phyloP scores from a whole-genome alignment of 495 filamentous ascomycete genomes.

The Penicillium simplicissimum region DNA sequence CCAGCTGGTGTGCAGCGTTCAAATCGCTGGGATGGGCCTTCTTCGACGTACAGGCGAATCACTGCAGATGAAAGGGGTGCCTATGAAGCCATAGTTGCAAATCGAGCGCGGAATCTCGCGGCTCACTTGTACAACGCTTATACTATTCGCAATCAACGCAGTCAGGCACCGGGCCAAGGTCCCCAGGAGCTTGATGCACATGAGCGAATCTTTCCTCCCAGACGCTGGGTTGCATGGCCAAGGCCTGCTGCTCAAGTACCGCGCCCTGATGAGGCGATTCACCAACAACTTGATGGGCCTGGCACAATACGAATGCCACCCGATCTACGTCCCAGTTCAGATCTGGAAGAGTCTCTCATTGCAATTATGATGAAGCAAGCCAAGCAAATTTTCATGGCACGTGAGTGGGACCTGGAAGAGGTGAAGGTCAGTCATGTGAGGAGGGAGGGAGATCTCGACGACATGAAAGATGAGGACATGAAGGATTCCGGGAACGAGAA shows the following conservation, averaged over 20 bases:
- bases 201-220: slow-evolving; percentile 39
- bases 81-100: slow-evolving; percentile 56
- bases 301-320: slow-evolving; percentile 48
- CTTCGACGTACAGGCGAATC: slow-evolving; percentile 59
- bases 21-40: slow-evolving; percentile 54
- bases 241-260: slow-evolving; percentile 60
- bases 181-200: slow-evolving; percentile 22
- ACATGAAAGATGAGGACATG: slow-evolving; percentile 9
- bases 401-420: slow-evolving; percentile 33
- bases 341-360: slow-evolving; percentile 66
- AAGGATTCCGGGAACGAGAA: slow-evolving; percentile 16
- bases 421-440: background rate
- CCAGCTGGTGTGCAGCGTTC: slow-evolving; percentile 39
- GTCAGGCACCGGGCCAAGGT: slow-evolving; percentile 31
- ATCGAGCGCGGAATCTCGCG: slow-evolving; percentile 61
- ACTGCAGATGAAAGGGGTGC: slow-evolving; percentile 61
- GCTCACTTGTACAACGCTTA: slow-evolving; percentile 77
- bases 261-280: slow-evolving; percentile 48
- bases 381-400: slow-evolving; percentile 57
- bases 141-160: slow-evolving; percentile 53
- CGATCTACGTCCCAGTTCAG: slow-evolving; percentile 51
- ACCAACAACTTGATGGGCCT: slow-evolving; percentile 42
- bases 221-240: slow-evolving; percentile 80
- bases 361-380: slow-evolving; percentile 62
- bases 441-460: slow-evolving; percentile 2